These are phyloP conservation scores for Basidiobolus meristosporus DNA, from an alignment of 371 early-diverging fungal genomes.

Conservation along the genomic window DNA sequence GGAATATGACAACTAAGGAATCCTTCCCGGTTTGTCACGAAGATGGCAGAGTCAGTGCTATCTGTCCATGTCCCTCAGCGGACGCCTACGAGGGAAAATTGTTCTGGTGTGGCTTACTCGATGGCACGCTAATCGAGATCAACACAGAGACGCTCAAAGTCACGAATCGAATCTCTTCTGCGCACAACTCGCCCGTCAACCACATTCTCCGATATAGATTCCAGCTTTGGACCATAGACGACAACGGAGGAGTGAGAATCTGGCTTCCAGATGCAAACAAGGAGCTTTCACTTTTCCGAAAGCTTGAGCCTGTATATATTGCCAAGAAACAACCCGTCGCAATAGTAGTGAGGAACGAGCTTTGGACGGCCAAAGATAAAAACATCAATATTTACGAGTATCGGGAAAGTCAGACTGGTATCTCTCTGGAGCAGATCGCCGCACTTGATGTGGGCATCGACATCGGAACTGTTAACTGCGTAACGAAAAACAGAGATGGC, in stretches of 20 bases:
- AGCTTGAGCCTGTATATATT: neutral
- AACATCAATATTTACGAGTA: neutral
- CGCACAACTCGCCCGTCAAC: conserved; percentile 23
- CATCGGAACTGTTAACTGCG: conserved; percentile 29
- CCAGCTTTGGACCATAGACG: conserved; percentile 42
- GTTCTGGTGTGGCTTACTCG: neutral
- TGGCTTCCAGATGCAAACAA: conserved; percentile 15
- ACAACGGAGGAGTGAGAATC: conserved; percentile 26
- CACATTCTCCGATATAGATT: conserved; percentile 22
- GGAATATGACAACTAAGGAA: too few species aligned
- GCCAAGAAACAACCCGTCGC: neutral
- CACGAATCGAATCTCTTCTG: conserved; percentile 12
- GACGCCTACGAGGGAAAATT: neutral
- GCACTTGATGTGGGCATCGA: neutral
- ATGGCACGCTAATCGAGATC: neutral
- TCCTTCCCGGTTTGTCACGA: too few species aligned
- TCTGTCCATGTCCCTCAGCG: too few species aligned
- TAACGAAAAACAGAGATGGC: conserved; percentile 24
- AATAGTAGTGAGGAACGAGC: neutral
- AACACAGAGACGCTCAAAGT: conserved; percentile 10
- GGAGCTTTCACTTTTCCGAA: neutral
- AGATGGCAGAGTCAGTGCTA: too few species aligned
- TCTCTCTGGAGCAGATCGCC: neutral
- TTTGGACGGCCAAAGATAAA: neutral
- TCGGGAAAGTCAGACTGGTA: neutral